These are phyloP conservation scores for Coleophoma cylindrospora DNA, from an alignment of 2,329 filamentous ascomycete species.

Conservation along the genomic window DNA sequence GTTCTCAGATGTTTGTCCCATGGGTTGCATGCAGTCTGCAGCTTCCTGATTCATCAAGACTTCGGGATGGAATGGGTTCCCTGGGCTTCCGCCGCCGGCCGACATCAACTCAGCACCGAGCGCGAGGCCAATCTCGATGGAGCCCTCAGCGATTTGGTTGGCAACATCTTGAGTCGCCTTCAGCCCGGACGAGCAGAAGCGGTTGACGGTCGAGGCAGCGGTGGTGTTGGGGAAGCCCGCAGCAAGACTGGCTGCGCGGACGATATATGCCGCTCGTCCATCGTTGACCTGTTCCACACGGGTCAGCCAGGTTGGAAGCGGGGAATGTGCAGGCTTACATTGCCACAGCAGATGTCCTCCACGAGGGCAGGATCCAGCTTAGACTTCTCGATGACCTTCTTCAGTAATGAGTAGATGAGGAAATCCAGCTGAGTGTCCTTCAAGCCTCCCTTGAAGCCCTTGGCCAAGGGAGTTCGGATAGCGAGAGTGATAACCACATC, in stretches of 20 bases:
- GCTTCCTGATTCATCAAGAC: constrained; percentile 74
- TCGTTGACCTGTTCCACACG: constrained; percentile 62
- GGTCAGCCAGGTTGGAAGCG: not conserved
- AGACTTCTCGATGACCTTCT: constrained; percentile 67
- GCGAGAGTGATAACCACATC: constrained; percentile 96
- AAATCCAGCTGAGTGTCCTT: constrained; percentile 92
- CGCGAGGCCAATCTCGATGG: constrained; percentile 83
- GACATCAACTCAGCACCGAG: constrained; percentile 90
- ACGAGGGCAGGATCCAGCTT: constrained; percentile 76
- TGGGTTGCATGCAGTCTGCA: constrained; percentile 83
- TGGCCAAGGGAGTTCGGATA: constrained; percentile 81
- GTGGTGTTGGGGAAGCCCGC: constrained; percentile 93
- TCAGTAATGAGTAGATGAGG: constrained; percentile 76
- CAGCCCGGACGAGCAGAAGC: constrained; percentile 95
- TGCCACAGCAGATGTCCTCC: constrained; percentile 89
- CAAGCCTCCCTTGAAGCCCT: constrained; percentile 87
- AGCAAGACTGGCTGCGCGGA: constrained; percentile 81
- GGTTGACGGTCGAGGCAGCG: constrained; percentile 77
- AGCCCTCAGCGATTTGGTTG: constrained; percentile 73
- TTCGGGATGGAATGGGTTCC: constrained; percentile 70
- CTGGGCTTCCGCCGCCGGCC: constrained; percentile 62
- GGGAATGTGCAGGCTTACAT: constrained; percentile 50
- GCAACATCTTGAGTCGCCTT: constrained; percentile 95
- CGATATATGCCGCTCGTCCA: constrained; percentile 81
- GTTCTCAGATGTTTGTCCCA: constrained; percentile 98